Percentiles rank a stretch among this genome's conserved stretches.
phyloP scores from a whole-genome alignment of 2,329 filamentous ascomycete genomes.

The Aspergillus candidus region DNA sequence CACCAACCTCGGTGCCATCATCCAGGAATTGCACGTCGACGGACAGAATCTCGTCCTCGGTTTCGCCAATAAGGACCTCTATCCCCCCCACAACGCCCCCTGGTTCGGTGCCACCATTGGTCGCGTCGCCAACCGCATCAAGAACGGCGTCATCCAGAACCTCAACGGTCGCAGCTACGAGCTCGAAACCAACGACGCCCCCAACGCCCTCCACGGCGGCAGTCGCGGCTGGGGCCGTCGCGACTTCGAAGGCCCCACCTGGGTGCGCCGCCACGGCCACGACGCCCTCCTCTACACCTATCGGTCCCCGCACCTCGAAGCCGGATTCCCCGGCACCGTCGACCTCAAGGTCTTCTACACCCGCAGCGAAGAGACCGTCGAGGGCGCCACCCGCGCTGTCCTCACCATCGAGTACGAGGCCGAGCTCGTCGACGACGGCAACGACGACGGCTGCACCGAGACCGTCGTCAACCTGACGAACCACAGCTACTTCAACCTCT shows the following conservation, averaged over 20 bases:
- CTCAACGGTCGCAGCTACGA: conserved; percentile 67
- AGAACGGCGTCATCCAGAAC: conserved; percentile 60
- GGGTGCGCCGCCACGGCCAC: conserved; percentile 52
- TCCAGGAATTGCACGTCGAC: conserved; percentile 67
- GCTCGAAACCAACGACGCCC: conserved; percentile 68
- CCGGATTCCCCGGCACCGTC: conserved; percentile 84
- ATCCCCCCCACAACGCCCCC: conserved; percentile 66
- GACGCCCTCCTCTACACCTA: conserved; percentile 62
- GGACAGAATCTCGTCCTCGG: conserved; percentile 82
- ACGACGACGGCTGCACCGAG: conserved; percentile 70
- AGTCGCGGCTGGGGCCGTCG: conserved; percentile 55
- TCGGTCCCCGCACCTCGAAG: conserved; percentile 71
- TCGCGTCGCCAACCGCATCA: conserved; percentile 72
- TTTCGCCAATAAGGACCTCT: conserved; percentile 70
- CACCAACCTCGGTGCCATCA: conserved; percentile 43
- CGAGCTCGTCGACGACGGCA: conserved; percentile 65
- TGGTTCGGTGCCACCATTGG: conserved; percentile 95
- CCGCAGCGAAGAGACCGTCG: conserved; percentile 58
- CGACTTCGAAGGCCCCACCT: conserved; percentile 48
- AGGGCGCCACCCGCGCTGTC: conserved; percentile 59
- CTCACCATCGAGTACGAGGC: conserved; percentile 87
- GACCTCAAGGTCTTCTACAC: conserved; percentile 74
- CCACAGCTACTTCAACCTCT: conserved; percentile 75
- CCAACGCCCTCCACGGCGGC: conserved; percentile 71
- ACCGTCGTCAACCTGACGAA: conserved; percentile 92